Evolutionary conservation across 2,329 filamentous ascomycete species (phyloP).

Genomic region (Zymoseptoria ardabiliae): DNA sequence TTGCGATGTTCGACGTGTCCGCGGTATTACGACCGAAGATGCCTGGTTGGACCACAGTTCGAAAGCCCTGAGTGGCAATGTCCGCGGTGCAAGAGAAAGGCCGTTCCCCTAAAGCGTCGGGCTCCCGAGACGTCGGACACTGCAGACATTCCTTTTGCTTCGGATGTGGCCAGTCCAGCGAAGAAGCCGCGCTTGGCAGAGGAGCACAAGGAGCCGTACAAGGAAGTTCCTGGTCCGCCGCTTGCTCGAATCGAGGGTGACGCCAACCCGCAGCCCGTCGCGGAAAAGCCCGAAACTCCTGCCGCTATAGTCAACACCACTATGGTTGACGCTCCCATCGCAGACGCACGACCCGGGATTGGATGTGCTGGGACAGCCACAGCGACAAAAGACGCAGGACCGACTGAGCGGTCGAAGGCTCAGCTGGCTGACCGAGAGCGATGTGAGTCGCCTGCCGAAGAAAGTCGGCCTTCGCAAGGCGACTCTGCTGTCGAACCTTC

Average conservation of each 20-base stretch:
- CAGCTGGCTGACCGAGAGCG: not conserved
- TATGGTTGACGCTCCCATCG: not conserved
- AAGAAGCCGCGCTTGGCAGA: not conserved
- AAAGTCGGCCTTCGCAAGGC: not conserved
- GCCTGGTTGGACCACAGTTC: not conserved
- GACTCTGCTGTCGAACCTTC: not conserved
- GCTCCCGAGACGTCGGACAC: not conserved
- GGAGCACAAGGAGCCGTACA: not conserved
- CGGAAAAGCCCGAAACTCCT: not conserved
- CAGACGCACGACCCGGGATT: not conserved
- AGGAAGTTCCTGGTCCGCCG: not conserved
- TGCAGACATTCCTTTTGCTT: not conserved
- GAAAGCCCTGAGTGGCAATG: slow-evolving; percentile 23
- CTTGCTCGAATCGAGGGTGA: not conserved
- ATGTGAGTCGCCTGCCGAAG: not conserved
- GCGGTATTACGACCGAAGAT: slow-evolving; percentile 13
- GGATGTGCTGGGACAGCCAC: not conserved
- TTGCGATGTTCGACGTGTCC: slow-evolving; percentile 9
- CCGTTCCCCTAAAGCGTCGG: not conserved
- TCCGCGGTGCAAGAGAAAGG: slow-evolving; percentile 19
- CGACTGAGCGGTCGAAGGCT: too few species aligned
- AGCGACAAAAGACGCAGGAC: not conserved
- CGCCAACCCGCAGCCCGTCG: not conserved
- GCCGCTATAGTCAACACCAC: not conserved
- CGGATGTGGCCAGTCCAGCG: not conserved